Base-by-base conservation (phyloP, 345 rosid genomes). In the Hibiscus tridactylites region DNA sequence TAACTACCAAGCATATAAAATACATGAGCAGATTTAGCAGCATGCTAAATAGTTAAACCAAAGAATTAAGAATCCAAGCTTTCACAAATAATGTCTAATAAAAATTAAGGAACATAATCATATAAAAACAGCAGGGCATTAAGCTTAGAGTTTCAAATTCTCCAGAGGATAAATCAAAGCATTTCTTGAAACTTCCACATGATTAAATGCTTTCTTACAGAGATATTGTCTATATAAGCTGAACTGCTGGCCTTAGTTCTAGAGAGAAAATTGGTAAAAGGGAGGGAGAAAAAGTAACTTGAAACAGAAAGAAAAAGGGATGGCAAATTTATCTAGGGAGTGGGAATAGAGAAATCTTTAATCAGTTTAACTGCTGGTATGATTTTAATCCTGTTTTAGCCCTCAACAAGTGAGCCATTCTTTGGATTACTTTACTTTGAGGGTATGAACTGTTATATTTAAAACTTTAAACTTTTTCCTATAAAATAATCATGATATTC, bases 1-100 rank as follows among this genome's bases (percentile, higher is more conserved):
- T 57, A 13, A 81, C 49, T 68, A 64, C 64, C 79, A 71, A 70
- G 65, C 65, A 72, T 3, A 71, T 57, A 67, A 33, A 60, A 69
- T 46, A 57, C n/a, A 79, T 37, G 24, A 47, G 33, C 62, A 73
- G 13, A 11, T 63, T n/a, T 13, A 73, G 42, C 26, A 35, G 44
- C 33, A 46, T 65, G 35, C 54, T 65, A 65, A 21, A 28, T 16
- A 9, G 39, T 29, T 16, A 24, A 67, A 67, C 26, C 49, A 67
- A 15, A 49, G 42, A 49, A 47, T 1, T 46, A 46, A 13, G 56
- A 66, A 47, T 15, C 70, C 33, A 39, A 64, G 31, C 52, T 64
- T 64, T 64, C 31, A 42, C 31, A 9, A 42, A 39, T 19, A 24
- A 19, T 8, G 56, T 26, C n/a, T 47, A 37, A 49, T 12, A 17